phyloP scores from a whole-genome alignment of 2,329 filamentous ascomycete species.

The Talaromyces verruculosus region DNA sequence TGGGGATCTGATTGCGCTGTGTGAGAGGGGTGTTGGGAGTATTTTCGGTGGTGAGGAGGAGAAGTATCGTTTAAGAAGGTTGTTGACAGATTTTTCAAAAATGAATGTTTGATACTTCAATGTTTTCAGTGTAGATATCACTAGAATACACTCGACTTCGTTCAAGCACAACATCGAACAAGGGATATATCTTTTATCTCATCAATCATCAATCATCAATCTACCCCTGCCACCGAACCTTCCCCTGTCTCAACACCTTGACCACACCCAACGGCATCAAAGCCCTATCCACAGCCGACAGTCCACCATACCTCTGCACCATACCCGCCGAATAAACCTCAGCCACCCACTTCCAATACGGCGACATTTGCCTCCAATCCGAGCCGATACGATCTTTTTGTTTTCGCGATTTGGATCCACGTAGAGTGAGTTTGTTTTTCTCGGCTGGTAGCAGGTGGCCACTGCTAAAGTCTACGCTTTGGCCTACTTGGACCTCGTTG shows the following conservation, averaged over 20 bases:
- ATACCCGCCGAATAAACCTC: constrained; percentile 45
- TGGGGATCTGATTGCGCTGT: constrained; percentile 54
- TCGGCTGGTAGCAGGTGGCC: constrained; percentile 26
- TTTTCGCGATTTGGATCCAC: not conserved
- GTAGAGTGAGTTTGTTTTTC: not conserved
- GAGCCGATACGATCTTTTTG: constrained; percentile 26
- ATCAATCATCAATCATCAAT: not conserved
- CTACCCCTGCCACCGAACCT: constrained; percentile 45
- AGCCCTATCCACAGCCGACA: constrained; percentile 43
- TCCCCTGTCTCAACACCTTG: constrained; percentile 43
- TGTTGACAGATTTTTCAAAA: constrained; percentile 28
- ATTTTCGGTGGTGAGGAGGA: constrained; percentile 68
- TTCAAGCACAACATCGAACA: not conserved
- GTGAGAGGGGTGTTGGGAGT: constrained; percentile 60
- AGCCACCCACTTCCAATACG: constrained; percentile 47
- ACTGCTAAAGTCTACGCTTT: constrained; percentile 31
- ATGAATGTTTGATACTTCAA: not conserved
- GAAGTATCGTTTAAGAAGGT: constrained; percentile 38
- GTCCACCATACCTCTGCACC: constrained; percentile 40
- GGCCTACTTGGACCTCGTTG: constrained; percentile 32
- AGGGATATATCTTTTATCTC: not conserved
- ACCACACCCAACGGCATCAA: constrained; percentile 47
- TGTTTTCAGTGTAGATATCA: not conserved
- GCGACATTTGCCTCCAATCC: constrained; percentile 37
- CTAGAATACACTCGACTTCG: not conserved